Conservation (phyloP, 2,329 filamentous ascomycete species). For the Teratosphaeria nubilosa region DNA sequence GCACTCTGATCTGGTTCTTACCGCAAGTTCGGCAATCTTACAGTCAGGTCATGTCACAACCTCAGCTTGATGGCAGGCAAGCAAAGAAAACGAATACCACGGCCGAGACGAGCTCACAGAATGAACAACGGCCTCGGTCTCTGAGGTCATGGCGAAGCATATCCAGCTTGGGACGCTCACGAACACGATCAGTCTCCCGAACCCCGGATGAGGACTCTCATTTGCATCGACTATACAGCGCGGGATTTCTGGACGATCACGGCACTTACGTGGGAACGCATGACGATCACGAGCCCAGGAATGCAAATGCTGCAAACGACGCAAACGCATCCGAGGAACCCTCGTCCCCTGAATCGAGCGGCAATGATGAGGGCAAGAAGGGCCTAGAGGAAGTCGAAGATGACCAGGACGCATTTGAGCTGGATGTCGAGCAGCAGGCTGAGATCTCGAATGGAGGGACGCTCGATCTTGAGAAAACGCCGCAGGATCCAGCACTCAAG, state of each 20-base stretch:
- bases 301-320: neutral
- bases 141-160: neutral
- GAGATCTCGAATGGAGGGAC: neutral
- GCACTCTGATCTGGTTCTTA: neutral
- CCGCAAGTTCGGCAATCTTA: neutral
- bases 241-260: conserved; percentile 1
- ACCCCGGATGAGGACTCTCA: neutral
- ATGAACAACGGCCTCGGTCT: neutral
- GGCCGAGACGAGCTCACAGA: neutral
- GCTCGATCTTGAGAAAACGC: neutral
- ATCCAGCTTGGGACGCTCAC: neutral
- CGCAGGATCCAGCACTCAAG: neutral
- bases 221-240: neutral
- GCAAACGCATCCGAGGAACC: neutral
- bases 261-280: neutral
- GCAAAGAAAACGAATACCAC: neutral
- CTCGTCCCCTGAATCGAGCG: neutral
- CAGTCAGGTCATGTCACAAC: neutral
- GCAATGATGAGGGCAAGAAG: neutral
- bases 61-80: neutral
- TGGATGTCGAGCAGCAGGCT: neutral
- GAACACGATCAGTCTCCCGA: conserved; percentile 1
- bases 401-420: neutral
- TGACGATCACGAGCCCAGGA: neutral
- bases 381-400: conserved; percentile 1